Evolutionary conservation across 2,329 filamentous ascomycete species (phyloP), one percentile per base, ranked within the genome.

Genomic region (Fusarium keratoplasticum): DNA sequence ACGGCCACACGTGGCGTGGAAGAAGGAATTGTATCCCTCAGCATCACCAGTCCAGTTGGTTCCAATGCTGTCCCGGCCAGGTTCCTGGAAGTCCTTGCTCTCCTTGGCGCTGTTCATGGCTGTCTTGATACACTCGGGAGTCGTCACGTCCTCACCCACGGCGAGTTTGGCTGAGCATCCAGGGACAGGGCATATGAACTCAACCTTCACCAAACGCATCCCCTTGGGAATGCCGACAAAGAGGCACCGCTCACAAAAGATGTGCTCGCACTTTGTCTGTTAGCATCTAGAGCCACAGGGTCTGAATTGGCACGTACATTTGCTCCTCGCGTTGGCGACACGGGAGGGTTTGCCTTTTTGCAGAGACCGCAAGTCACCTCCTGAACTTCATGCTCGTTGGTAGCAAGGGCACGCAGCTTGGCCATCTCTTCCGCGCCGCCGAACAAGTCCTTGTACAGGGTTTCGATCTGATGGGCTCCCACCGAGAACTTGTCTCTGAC

Each of bases 251-350:
- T 2, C 1, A 63, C 83, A 84, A 38, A 80, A 83, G 1, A 79
- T 25, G 55, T 85, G 83, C 0, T 70, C 65, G 31, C 83, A 84
- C 83, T 52, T n/a, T 83, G 13, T 18, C 10, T 1, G 14, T 78
- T 38, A 81, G 72, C 25, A 2, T 7, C 4, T 5, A 22, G 14
- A 27, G 1, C 13, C 18, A 18, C 16, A 14, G 16, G 9, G 5
- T 6, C 4, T 3, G 16, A 6, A 3, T 29, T 36, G 11, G 0
- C 2, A 69, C 76, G 58, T 57, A 80, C 76, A 14, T 38, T 27
- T 0, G 2, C 22, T 1, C 61, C 20, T 3, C 11, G 31, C 0
- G 72, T 7, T 0, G 76, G 77, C 0, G 64, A 18, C 2, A 9
- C 4, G 2, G 67, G 62, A 0, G 67, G 54, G 0, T 1, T 55